Conservation (phyloP, 2,329 filamentous ascomycete species). For the Phialemonium atrogriseum region DNA sequence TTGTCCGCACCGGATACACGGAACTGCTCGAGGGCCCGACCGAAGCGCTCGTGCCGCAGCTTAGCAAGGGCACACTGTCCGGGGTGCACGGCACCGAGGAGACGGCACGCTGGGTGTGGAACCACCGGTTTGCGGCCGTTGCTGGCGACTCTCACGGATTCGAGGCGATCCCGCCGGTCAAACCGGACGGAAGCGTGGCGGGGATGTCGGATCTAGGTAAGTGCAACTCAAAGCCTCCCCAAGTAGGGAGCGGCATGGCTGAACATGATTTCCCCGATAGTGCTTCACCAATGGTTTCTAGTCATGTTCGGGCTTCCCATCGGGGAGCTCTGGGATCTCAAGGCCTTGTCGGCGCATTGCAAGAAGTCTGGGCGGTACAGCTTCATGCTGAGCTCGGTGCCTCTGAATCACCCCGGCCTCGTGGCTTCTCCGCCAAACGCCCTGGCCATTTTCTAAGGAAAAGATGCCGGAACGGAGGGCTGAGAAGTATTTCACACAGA, state of each 20-base stretch:
- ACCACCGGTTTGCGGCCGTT: constrained; percentile 59
- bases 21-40: constrained; percentile 44
- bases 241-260: no score
- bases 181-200: constrained; percentile 27
- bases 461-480: no score
- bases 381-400: constrained; percentile 54
- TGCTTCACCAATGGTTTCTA: constrained; percentile 40
- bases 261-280: constrained; percentile 18
- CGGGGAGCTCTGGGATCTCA: constrained; percentile 48
- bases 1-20: constrained; percentile 56
- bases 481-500: no score
- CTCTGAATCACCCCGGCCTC: constrained; percentile 48
- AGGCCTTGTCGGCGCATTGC: constrained; percentile 43
- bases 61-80: constrained; percentile 19
- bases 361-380: constrained; percentile 43
- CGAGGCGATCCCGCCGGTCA: constrained; percentile 51
- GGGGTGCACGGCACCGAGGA: constrained; percentile 38
- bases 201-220: constrained; percentile 27
- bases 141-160: constrained; percentile 56
- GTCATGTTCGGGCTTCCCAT: constrained; percentile 44
- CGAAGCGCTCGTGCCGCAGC: constrained; percentile 23
- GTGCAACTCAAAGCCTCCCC: no score
- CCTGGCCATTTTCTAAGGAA: constrained; percentile 33
- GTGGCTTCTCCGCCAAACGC: constrained; percentile 40
- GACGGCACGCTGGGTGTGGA: constrained; percentile 58